phyloP scores from a whole-genome alignment of 495 filamentous ascomycete genomes.

The Aspergillus ellipticus region DNA sequence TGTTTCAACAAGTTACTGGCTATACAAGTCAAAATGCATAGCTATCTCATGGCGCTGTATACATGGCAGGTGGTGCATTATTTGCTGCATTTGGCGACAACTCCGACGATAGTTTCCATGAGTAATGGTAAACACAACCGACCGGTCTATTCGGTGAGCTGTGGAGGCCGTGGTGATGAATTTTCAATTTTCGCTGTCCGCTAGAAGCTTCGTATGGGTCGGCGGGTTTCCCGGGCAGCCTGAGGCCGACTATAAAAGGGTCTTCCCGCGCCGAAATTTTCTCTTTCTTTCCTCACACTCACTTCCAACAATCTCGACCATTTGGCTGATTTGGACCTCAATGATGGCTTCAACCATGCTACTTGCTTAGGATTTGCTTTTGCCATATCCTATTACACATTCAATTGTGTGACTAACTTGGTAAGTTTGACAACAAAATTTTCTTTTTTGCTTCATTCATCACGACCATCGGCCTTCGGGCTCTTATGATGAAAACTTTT shows the following conservation, averaged over 20 bases:
- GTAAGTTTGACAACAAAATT: slow-evolving; percentile 6
- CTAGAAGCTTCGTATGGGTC: slow-evolving; percentile 30
- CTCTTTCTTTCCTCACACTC: slow-evolving; percentile 14
- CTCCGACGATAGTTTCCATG: background rate
- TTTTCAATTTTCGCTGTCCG: slow-evolving; percentile 13
- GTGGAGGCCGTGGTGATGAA: background rate
- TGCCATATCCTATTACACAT: background rate
- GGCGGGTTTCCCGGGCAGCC: slow-evolving; percentile 34
- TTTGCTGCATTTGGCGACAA: background rate
- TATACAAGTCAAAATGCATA: background rate
- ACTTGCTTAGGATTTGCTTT: background rate
- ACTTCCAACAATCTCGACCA: background rate
- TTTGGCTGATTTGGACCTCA: slow-evolving; percentile 4
- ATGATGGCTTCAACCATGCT: slow-evolving; percentile 6
- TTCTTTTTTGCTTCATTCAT: slow-evolving; percentile 6
- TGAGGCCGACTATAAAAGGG: slow-evolving; percentile 37
- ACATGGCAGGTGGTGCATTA: background rate
- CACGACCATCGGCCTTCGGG: slow-evolving; percentile 21
- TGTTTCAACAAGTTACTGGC: background rate
- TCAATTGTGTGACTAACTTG: background rate
- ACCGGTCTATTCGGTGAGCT: background rate
- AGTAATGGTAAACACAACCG: background rate
- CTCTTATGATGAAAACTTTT: slow-evolving; percentile 48
- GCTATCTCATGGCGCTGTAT: background rate
- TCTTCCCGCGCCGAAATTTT: slow-evolving; percentile 24